Percentiles rank a stretch among this genome's conserved stretches.
Conservation (phyloP, 371 early-diverging fungal genomes). For the Mortierella sp. region DNA sequence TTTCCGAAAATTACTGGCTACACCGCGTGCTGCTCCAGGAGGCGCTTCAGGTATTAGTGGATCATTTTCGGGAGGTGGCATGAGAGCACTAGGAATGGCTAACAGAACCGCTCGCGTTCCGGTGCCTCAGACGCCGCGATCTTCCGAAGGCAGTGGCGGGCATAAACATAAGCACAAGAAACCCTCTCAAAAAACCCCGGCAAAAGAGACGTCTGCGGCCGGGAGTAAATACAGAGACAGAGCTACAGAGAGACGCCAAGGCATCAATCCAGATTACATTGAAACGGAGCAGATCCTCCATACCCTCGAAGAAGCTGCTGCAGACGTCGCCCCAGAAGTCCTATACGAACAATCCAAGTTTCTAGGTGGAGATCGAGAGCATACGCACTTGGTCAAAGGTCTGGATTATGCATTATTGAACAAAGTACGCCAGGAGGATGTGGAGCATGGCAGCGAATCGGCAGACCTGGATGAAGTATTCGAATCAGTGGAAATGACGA, state of each 20-base stretch:
- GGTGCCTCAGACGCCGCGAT: constrained; percentile 58
- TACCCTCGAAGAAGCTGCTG: constrained; percentile 50
- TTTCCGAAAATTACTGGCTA: constrained; percentile 82
- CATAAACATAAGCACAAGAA: constrained; percentile 39
- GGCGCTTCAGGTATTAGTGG: constrained; percentile 44
- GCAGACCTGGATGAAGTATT: constrained; percentile 49
- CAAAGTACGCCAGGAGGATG: constrained; percentile 68
- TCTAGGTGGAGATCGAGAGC: constrained; percentile 88
- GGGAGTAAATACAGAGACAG: constrained; percentile 83
- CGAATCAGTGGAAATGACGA: constrained; percentile 42
- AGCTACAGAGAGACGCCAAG: constrained; percentile 88
- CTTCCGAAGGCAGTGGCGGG: constrained; percentile 56
- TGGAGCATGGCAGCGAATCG: constrained; percentile 21
- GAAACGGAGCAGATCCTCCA: constrained; percentile 65
- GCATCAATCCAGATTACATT: constrained; percentile 67
- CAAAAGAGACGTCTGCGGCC: constrained; percentile 27
- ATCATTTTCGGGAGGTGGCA: constrained; percentile 42
- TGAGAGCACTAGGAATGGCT: constrained; percentile 52
- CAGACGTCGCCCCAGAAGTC: constrained; percentile 62
- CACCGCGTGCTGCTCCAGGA: constrained; percentile 69
- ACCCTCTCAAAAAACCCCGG: constrained; percentile 18
- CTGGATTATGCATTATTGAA: constrained; percentile 85
- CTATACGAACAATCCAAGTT: constrained; percentile 87
- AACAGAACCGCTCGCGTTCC: constrained; percentile 60
- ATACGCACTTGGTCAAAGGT: constrained; percentile 94